Percentiles rank a stretch among this genome's conserved stretches.
These are phyloP conservation scores for Clonostachys sp. DNA, from an alignment of 2,329 filamentous ascomycete species.

Conservation along the genomic window DNA sequence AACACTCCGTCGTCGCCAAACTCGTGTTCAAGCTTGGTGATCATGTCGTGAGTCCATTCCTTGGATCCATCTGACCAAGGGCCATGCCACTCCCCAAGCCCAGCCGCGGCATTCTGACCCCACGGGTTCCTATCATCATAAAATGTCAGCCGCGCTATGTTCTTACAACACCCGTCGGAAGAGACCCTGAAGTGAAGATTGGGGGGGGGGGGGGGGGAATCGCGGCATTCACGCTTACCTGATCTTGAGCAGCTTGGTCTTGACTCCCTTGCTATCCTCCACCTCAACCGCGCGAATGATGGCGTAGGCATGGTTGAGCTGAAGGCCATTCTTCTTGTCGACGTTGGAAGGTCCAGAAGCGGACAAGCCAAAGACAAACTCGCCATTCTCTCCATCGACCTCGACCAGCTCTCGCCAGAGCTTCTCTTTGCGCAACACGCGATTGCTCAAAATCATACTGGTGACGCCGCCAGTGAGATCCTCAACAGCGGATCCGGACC, in stretches of 20 bases:
- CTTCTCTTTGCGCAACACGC: constrained; percentile 60
- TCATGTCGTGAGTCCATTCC: constrained; percentile 72
- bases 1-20: constrained; percentile 64
- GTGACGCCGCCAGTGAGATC: constrained; percentile 53
- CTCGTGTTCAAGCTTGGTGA: constrained; percentile 58
- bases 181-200: too few relatives aligned
- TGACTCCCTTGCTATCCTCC: constrained; percentile 31
- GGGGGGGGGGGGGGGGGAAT: too few relatives aligned
- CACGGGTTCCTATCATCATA: constrained; percentile 57
- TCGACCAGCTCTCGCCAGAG: constrained; percentile 67
- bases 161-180: too few relatives aligned
- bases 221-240: constrained; percentile 23
- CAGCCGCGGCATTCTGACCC: constrained; percentile 47
- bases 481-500: constrained; percentile 47
- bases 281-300: constrained; percentile 41
- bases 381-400: constrained; percentile 44
- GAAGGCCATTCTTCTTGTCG: constrained; percentile 31
- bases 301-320: constrained; percentile 44
- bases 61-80: constrained; percentile 70
- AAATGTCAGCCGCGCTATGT: not conserved
- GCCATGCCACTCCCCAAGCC: constrained; percentile 60
- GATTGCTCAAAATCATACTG: constrained; percentile 47
- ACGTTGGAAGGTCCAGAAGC: constrained; percentile 12
- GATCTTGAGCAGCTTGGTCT: constrained; percentile 33
- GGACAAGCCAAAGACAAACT: constrained; percentile 55